phyloP scores from a whole-genome alignment of 441 rosid species.

The Pelargonium myrrhifolium region DNA sequence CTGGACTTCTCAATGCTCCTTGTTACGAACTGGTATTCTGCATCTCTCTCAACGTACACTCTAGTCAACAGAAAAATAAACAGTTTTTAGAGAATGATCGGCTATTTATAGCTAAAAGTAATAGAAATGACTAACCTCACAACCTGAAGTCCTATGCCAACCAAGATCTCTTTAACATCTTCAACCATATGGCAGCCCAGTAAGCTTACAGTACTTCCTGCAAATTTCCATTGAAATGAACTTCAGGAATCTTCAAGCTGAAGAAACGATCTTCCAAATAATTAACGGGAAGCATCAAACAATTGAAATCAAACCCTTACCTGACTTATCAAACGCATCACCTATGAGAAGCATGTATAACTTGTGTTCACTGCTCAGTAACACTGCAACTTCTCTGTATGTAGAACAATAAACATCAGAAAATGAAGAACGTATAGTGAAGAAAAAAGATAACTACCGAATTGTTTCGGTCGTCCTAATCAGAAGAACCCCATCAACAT shows the following conservation, averaged over 20 bases:
- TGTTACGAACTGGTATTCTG: conserved; percentile 55
- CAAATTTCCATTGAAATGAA: conserved; percentile 23
- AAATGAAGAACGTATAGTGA: not conserved
- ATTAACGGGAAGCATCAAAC: conserved; percentile 15
- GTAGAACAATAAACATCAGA: conserved; percentile 11
- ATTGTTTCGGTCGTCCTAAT: not conserved
- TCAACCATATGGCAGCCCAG: conserved; percentile 55
- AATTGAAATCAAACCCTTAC: conserved; percentile 35
- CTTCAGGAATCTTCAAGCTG: conserved; percentile 22
- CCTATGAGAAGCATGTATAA: conserved; percentile 63
- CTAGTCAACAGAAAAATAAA: conserved; percentile 26
- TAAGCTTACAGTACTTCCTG: conserved; percentile 56
- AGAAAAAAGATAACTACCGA: not conserved
- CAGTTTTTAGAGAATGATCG: conserved; percentile 22
- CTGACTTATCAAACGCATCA: conserved; percentile 51
- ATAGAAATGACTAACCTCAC: conserved; percentile 53
- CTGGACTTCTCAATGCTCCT: conserved; percentile 57
- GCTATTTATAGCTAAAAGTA: conserved; percentile 12
- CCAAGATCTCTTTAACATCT: conserved; percentile 56
- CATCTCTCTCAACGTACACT: conserved; percentile 42
- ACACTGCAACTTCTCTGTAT: conserved; percentile 63
- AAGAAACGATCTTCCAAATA: conserved; percentile 16
- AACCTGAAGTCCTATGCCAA: conserved; percentile 78
- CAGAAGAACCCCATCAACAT: not conserved
- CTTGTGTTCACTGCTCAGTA: conserved; percentile 56